Base-by-base conservation (phyloP, 768 basidiomycete genomes). In the Pisolithus sp. region DNA sequence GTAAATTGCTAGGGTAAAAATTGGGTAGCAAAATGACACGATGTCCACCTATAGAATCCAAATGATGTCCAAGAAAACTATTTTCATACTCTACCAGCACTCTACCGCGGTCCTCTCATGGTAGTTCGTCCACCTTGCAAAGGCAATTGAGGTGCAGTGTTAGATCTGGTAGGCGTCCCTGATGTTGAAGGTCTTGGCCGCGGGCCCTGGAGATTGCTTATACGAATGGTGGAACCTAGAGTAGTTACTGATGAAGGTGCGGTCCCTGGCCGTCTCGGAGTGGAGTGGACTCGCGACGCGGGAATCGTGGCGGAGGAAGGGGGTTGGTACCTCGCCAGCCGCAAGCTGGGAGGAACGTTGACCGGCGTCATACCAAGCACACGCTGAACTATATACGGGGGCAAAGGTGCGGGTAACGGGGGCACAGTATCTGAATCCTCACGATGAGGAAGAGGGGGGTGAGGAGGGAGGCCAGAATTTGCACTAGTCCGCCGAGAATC, bases 401-500 rank as follows among this genome's bases (percentile, higher is more conserved):
- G 67, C 1, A 63, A 65, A 2, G 57, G 54, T 2, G 63, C 23
- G 31, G 48, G 58, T 7, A 39, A 36, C 8, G 55, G 57, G 2
- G 53, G 49, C 24, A 37, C 57, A 4, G 54, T n/a, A 18, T 62
- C 63, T 10, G 62, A 62, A 15, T 58, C 54, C 23, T 57, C 56
- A 15, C 38, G 50, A 39, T 57, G 59, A 45, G 73, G 73, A 10
- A 76, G 62, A 6, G 72, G 69, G 5, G 76, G 71, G 24, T 75
- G 76, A 2, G 73, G 68, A n/a, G 72, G 73, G 17, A 76, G 68
- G 43, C 57, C 67, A 38, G 71, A 67, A n/a, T 59, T 56, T 10
- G 57, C 64, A 15, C 70, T 72, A 0, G 57, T 63, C 26, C 68
- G 64, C 18, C 67, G 71, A 15, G 67, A 68, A 45, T 68, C 68